Evolutionary conservation across 495 filamentous ascomycete species (phyloP), one percentile per base, ranked within the genome.

Genomic region (Penicillium paxilli): DNA sequence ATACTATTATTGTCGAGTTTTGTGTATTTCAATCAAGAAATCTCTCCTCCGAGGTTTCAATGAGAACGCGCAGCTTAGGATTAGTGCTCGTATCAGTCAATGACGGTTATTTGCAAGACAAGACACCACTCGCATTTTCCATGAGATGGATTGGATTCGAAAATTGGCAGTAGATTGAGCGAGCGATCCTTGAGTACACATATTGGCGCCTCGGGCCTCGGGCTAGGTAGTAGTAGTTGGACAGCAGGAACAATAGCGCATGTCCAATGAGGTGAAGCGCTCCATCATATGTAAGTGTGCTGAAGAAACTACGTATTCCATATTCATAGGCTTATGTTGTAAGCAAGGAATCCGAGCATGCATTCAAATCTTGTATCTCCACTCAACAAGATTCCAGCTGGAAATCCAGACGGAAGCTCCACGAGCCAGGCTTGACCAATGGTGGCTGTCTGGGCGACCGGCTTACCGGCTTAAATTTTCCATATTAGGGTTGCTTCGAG

Each of bases 341-440:
- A 54, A 47, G 55, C 37, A 66, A 60, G 57, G 48, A 52, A 56
- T 49, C 33, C 44, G 46, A 28, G 25, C n/a, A 32, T 12, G 47
- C 5, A 17, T 17, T 17, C 25, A 26, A 40, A 28, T 0, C 12
- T 21, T 10, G 20, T 9, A 8, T 12, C 20, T 3, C 5, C 33
- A 33, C 47, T 49, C 40, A n/a, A n/a, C n/a, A n/a, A n/a, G n/a
- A n/a, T n/a, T n/a, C n/a, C n/a, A 55, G 60, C 51, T 60, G 51
- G 44, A 51, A 25, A 35, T 33, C 17, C 51, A 24, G 32, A 12
- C n/a, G 30, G n/a, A 38, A 19, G 2, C 20, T 26, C 37, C 35
- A 49, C 14, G 44, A 52, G 37, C 47, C 1, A 30, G 26, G 21
- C 28, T 9, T 14, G 14, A 16, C 44, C 44, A 22, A 44, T 44